Base-by-base conservation (phyloP, 2,329 filamentous ascomycete species). In the Phaeophleospora eucalypticola region DNA sequence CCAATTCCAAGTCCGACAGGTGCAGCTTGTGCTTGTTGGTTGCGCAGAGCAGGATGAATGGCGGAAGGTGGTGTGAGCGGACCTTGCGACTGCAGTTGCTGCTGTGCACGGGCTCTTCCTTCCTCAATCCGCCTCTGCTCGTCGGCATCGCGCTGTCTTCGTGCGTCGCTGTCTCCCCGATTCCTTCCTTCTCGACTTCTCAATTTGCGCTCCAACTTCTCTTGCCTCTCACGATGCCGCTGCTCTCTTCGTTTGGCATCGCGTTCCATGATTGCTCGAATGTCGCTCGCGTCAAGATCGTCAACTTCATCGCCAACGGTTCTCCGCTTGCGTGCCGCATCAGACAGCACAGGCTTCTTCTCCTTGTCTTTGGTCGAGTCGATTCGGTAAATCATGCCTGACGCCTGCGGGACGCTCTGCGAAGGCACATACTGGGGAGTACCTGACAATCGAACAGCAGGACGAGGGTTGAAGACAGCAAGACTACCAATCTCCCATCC, bases 181-280 rank as follows among this genome's bases (percentile, higher is more conserved):
- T 80, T 73, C 32, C 78, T 72, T 59, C 90, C 86, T 43, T 82
- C 83, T 52, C 80, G 77, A 42, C 80, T 76, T 34, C 82, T 77
- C 18, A 93, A 69, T 48, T 79, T 81, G 44, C 78, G 77, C 55
- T 86, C 81, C 18, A 83, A 69, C 53, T 78, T 81, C 52, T 88
- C 82, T 52, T 82, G 80, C 17, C 91, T 84, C 32, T 77, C 76
- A 47, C 79, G 74, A 43, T 78, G 80, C 68, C 87, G 90, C 64
- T 82, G 82, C 56, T 95, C 87, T 54, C 79, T 82, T 47, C 93
- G 80, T 59, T 90, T 81, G 56, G 84, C 78, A 62, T 98, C 93
- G 49, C 93, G 77, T 59, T 98, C 93, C 80, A 98, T 85, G 21
- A 97, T 75, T 63, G 95, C 87, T 48, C 91, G 80, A 33, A 98